Percentiles rank a stretch among this genome's conserved stretches.
These are phyloP conservation scores for Mollisiaceae sp. DNA, from an alignment of 2,329 filamentous ascomycete genomes.

Conservation along the genomic window DNA sequence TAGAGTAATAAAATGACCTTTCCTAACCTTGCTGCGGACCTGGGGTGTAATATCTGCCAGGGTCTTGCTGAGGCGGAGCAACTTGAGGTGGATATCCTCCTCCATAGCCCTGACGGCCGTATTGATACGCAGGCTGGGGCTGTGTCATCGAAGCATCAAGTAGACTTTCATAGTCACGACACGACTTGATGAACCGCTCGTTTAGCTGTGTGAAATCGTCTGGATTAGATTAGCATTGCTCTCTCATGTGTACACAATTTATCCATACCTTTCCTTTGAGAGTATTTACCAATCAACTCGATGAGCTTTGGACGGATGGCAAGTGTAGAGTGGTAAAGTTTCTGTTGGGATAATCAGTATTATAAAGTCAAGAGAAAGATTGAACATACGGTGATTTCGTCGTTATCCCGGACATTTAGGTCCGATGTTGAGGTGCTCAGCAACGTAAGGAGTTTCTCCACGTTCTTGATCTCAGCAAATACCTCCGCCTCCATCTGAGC, in stretches of 20 bases:
- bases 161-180: constrained; percentile 94
- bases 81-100: constrained; percentile 43
- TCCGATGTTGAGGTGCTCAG: constrained; percentile 85
- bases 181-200: constrained; percentile 99
- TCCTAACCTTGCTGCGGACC: constrained; percentile 48
- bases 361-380: constrained; percentile 25
- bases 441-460: constrained; percentile 83
- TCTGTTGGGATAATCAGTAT: constrained; percentile 52
- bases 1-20: not conserved
- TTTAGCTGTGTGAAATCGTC: constrained; percentile 99
- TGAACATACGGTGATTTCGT: constrained; percentile 82
- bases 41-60: constrained; percentile 72
- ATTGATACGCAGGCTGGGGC: constrained; percentile 79
- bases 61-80: constrained; percentile 57
- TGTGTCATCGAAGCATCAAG: constrained; percentile 90
- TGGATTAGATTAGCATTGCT: constrained; percentile 46
- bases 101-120: constrained; percentile 56
- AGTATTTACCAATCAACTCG: constrained; percentile 98
- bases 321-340: constrained; percentile 89
- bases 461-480: constrained; percentile 77
- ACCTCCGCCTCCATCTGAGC: constrained; percentile 91
- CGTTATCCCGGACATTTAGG: constrained; percentile 86
- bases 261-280: constrained; percentile 88
- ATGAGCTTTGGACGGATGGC: constrained; percentile 96
- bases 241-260: not conserved